Conservation (phyloP, 2,329 filamentous ascomycete species). For the Cercospora sp. region DNA sequence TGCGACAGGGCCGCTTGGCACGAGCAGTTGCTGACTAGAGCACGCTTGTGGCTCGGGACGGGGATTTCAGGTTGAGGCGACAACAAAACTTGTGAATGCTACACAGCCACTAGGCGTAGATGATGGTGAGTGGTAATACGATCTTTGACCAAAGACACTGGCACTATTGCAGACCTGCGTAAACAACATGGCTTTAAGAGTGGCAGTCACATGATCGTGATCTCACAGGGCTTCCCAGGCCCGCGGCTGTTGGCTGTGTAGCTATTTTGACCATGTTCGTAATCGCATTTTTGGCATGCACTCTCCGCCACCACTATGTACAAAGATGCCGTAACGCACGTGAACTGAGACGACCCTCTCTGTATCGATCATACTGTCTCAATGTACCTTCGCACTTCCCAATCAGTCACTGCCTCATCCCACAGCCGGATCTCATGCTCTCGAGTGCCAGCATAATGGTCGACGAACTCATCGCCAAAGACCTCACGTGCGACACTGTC, state of each 20-base stretch:
- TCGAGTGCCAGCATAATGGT: constrained; percentile 88
- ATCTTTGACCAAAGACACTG: not conserved
- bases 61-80: not conserved
- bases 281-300: not conserved
- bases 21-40: not conserved
- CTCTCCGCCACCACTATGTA: constrained; percentile 1
- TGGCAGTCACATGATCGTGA: not conserved
- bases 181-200: not conserved
- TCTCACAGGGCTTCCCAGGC: not conserved
- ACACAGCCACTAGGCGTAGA: not conserved
- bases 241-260: not conserved
- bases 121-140: not conserved
- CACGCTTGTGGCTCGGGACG: not conserved
- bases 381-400: constrained; percentile 49
- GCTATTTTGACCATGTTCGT: not conserved
- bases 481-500: constrained; percentile 90
- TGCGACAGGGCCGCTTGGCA: constrained; percentile 4
- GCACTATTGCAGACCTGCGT: not conserved
- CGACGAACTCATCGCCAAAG: constrained; percentile 92
- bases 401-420: constrained; percentile 97
- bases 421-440: constrained; percentile 88
- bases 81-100: not conserved
- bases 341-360: not conserved
- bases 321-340: not conserved
- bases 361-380: constrained; percentile 35